Percentiles rank a stretch among this genome's conserved stretches.
Evolutionary conservation across 2,329 filamentous ascomycete genomes (phyloP).

Genomic region (Fusarium sp.): DNA sequence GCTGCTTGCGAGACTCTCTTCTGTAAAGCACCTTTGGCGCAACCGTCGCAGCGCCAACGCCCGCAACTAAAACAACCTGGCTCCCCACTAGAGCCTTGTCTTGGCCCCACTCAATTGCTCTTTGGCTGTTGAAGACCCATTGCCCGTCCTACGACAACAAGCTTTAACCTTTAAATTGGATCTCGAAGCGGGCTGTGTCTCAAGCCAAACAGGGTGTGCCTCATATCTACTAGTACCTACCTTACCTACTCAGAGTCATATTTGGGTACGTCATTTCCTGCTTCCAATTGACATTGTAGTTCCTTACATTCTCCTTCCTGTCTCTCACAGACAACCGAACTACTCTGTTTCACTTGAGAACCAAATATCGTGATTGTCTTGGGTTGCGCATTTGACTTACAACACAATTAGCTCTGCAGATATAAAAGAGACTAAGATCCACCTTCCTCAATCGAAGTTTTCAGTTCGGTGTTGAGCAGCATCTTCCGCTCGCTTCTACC

Average conservation of each 20-base stretch:
- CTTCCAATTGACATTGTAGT: conserved; percentile 14
- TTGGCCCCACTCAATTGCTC: conserved; percentile 10
- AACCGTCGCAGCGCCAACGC: conserved; percentile 19
- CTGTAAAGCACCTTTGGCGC: conserved; percentile 2
- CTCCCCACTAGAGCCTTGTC: conserved; percentile 6
- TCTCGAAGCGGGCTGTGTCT: conserved; percentile 35
- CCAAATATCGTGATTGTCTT: conserved; percentile 22
- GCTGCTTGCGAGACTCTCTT: background rate
- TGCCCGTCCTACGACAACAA: conserved; percentile 19
- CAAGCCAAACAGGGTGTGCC: conserved; percentile 16
- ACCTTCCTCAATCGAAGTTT: background rate
- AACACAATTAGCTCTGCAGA: background rate
- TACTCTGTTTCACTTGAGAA: conserved; percentile 6
- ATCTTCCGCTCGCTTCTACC: conserved; percentile 27
- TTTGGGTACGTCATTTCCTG: conserved; percentile 14
- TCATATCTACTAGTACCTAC: conserved; percentile 22
- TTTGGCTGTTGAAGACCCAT: conserved; percentile 21
- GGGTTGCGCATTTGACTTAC: conserved; percentile 29
- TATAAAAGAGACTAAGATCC: conserved; percentile 18
- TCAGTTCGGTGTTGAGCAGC: conserved; percentile 24
- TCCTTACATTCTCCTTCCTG: conserved; percentile 12
- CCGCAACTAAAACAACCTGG: conserved; percentile 26
- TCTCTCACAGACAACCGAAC: conserved; percentile 12
- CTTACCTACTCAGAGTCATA: conserved; percentile 3
- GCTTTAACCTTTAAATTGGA: conserved; percentile 33